These are phyloP conservation scores for Casuarina equisetifolia DNA, from an alignment of 306 rosid genomes.

Conservation along the genomic window DNA sequence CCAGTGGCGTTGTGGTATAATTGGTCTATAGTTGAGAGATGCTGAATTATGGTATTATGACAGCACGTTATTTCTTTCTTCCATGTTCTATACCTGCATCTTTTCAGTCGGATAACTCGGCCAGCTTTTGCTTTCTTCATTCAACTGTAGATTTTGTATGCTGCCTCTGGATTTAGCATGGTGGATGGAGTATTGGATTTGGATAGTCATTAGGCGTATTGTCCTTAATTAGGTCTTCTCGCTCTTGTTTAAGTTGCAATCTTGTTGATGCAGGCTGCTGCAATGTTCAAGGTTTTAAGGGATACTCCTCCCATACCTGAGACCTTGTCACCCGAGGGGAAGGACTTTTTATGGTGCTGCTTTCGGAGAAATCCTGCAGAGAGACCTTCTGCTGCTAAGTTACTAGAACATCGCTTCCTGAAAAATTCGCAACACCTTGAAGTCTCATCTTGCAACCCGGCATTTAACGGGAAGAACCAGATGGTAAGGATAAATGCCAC, in stretches of 20 bases:
- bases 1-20: neutral
- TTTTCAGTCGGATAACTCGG: slow-evolving; percentile 6
- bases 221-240: slow-evolving; percentile 2
- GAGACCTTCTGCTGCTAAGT: slow-evolving; percentile 62
- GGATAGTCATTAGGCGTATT: slow-evolving; percentile 1
- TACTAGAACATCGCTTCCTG: slow-evolving; percentile 82
- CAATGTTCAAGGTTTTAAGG: slow-evolving; percentile 91
- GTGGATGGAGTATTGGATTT: slow-evolving; percentile 5
- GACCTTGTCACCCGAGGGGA: slow-evolving; percentile 73
- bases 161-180: neutral
- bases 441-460: slow-evolving; percentile 38
- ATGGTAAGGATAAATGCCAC: slow-evolving; percentile 41
- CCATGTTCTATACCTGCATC: neutral
- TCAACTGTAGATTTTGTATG: neutral
- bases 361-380: slow-evolving; percentile 95
- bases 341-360: slow-evolving; percentile 82
- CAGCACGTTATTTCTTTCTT: neutral
- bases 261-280: slow-evolving; percentile 76
- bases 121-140: slow-evolving; percentile 12
- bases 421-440: slow-evolving; percentile 52
- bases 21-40: slow-evolving; percentile 6
- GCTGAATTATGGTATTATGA: slow-evolving; percentile 9
- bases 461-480: slow-evolving; percentile 35
- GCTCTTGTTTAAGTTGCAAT: slow-evolving; percentile 27
- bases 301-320: slow-evolving; percentile 89